These are phyloP conservation scores for Fusarium begoniae DNA, from an alignment of 2,329 filamentous ascomycete species.

Conservation along the genomic window DNA sequence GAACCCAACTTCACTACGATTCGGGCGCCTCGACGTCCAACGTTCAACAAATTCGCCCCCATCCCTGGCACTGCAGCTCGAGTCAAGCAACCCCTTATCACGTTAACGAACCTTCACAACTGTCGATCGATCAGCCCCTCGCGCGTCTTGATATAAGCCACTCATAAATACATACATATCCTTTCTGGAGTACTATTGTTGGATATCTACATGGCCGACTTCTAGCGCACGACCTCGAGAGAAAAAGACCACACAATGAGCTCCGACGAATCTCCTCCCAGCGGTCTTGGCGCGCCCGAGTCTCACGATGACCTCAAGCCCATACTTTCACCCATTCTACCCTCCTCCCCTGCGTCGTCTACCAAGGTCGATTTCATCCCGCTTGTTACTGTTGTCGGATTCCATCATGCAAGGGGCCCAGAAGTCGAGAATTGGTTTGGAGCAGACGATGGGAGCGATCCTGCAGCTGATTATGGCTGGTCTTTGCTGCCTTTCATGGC, in stretches of 20 bases:
- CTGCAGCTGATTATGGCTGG: conserved; percentile 88
- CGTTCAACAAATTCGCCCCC: background rate
- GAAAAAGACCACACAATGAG: conserved; percentile 38
- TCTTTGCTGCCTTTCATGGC: conserved; percentile 94
- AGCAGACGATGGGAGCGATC: conserved; percentile 76
- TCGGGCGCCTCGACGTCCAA: conserved; percentile 21
- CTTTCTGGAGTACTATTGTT: background rate
- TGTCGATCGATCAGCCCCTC: background rate
- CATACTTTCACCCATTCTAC: conserved; percentile 46
- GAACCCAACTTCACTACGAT: background rate
- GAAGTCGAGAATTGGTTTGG: conserved; percentile 96
- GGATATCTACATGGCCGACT: conserved; percentile 36
- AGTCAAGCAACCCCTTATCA: conserved; percentile 15
- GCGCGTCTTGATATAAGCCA: background rate
- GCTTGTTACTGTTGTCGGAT: conserved; percentile 82
- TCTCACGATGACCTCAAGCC: conserved; percentile 41
- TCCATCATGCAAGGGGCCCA: conserved; percentile 86
- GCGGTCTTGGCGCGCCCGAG: conserved; percentile 36
- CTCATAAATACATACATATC: background rate
- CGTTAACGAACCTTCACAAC: conserved; percentile 8
- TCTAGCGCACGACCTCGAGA: conserved; percentile 1
- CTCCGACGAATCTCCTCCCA: conserved; percentile 39
- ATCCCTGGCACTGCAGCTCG: background rate
- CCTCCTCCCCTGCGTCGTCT: conserved; percentile 45
- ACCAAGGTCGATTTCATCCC: conserved; percentile 63